Conservation (phyloP, 2,329 filamentous ascomycete genomes). For the Arthrobotrys iridis region DNA sequence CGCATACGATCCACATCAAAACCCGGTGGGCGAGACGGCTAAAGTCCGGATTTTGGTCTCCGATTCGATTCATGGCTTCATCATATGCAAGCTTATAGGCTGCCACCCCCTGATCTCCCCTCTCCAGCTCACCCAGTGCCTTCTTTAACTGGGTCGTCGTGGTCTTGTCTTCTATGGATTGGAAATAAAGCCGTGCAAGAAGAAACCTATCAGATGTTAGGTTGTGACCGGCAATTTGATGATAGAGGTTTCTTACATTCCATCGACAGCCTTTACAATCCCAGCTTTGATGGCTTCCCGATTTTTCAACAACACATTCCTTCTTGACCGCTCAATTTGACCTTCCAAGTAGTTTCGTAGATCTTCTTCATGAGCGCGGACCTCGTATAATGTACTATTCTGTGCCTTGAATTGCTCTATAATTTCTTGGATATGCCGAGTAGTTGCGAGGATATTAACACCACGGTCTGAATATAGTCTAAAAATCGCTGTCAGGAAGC, state of each 20-base stretch:
- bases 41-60: neutral
- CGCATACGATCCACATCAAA: conserved; percentile 14
- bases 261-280: conserved; percentile 7
- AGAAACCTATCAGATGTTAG: conserved; percentile 60
- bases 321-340: neutral
- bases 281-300: neutral
- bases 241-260: conserved; percentile 5
- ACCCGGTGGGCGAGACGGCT: neutral
- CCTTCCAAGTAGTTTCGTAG: conserved; percentile 10
- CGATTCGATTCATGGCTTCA: conserved; percentile 12
- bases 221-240: neutral
- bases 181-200: conserved; percentile 62
- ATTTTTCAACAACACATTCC: neutral
- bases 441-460: neutral
- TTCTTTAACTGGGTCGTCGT: conserved; percentile 60
- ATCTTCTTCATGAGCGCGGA: conserved; percentile 10
- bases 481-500: neutral
- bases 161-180: conserved; percentile 60
- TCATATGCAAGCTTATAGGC: conserved; percentile 1
- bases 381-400: neutral
- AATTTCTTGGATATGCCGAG: conserved; percentile 6
- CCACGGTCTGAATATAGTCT: neutral
- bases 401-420: neutral
- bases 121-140: conserved; percentile 60
- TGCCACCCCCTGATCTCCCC: conserved; percentile 55